Evolutionary conservation across 148 eudicot species (phyloP), one percentile per base, ranked within the genome.

Genomic region (Rhododendron ovatum): DNA sequence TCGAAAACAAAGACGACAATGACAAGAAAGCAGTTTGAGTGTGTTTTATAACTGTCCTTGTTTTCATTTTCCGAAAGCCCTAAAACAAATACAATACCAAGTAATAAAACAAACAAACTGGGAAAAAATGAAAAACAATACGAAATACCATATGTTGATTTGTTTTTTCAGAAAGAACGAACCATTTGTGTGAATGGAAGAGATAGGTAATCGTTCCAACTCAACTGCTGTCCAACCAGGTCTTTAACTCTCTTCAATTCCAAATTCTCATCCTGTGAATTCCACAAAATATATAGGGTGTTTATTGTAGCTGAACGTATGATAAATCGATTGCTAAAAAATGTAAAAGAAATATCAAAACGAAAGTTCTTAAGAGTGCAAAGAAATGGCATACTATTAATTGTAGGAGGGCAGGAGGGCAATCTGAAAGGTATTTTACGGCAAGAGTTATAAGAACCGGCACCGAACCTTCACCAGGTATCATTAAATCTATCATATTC

Each of bases 381-480:
- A 55, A 26, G 59, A 33, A 33, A 81, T 67, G 41, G 71, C 41
- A 14, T 91, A 96, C 99, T 84, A 90, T 91, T 28, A 96, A 85
- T 82, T 91, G 89, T 43, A 91, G 94, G 84, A 95, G 96, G 81
- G 96, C 95, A 26, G 90, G 47, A 0, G 99, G 99, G 78, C 86
- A 95, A 91, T 95, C 95, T 1, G 99, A 95, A 35, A 96, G 92
- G 90, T 89, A 96, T 80, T 96, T 95, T 45, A 94, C 82, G 15
- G 98, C 95, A 65, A 96, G 95, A 81, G 99, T 92, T 5, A 96
- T 93, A 33, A 96, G 97, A 78, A 94, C 88, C 1, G 99, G 99
- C 7, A 96, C 98, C 0, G 99, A 96, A 91, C 94, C 99, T 85
- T 96, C 95, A 5, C 99, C 99, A 1, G 99, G 99, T 26, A 96